These are phyloP conservation scores for Artemisia tridentata DNA, from an alignment of 129 eudicot species.

Conservation along the genomic window DNA sequence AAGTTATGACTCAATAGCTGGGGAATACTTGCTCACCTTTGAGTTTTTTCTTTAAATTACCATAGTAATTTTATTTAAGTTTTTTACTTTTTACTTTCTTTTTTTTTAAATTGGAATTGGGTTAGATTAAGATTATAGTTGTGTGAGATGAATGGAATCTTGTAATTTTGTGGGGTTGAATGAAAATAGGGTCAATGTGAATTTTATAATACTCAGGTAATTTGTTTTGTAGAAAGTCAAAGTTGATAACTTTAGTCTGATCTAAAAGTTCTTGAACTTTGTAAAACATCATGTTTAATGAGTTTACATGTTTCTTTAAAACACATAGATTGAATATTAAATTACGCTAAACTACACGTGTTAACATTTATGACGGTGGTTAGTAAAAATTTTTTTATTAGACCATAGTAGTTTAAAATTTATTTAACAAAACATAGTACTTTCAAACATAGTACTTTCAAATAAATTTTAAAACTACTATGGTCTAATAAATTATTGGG, in stretches of 20 bases:
- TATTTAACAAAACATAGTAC: too few relatives aligned
- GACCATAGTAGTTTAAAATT: too few relatives aligned
- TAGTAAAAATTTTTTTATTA: too few relatives aligned
- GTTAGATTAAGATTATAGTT: conserved; percentile 15
- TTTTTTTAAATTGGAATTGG: conserved; percentile 18
- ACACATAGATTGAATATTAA: neutral
- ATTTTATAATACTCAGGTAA: conserved; percentile 26
- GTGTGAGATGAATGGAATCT: conserved; percentile 24
- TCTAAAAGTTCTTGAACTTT: conserved; percentile 26
- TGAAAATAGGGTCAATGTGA: conserved; percentile 29
- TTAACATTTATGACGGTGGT: too few relatives aligned
- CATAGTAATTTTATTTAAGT: conserved; percentile 17
- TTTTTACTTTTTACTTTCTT: neutral
- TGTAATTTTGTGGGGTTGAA: conserved; percentile 29
- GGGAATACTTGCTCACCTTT: conserved; percentile 19
- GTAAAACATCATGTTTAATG: conserved; percentile 7
- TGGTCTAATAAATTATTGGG: too few relatives aligned
- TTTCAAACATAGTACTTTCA: too few relatives aligned
- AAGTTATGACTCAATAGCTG: conserved; percentile 22
- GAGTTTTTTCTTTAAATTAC: conserved; percentile 17
- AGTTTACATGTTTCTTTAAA: neutral
- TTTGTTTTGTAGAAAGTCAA: conserved; percentile 8
- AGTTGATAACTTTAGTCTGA: conserved; percentile 26
- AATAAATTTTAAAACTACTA: too few relatives aligned
- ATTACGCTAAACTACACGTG: too few relatives aligned